Evolutionary conservation across 2,329 filamentous ascomycete species (phyloP), one percentile per base, ranked within the genome.

Genomic region (Cladosporium velox): DNA sequence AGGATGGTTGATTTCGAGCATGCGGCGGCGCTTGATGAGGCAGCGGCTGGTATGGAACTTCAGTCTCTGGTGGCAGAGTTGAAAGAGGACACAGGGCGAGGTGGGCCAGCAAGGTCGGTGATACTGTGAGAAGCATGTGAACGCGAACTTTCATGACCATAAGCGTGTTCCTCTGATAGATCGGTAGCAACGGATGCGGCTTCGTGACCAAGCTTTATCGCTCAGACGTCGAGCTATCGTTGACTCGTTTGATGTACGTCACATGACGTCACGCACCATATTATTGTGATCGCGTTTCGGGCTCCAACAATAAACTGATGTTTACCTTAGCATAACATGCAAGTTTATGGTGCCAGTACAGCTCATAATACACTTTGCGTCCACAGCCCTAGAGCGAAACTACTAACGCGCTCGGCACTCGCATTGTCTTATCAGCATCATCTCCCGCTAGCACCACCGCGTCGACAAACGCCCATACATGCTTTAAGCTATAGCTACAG

Each of bases 1-100:
- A 51, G 24, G 8, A 61, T 69, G 59, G 55, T 69, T 30, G 67
- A 67, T 41, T 66, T 69, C 28, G 67, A 66, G 57, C 67, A 66
- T 60, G 47, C 54, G 2, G 18, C 38, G 14, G 59, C 47, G 10
- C 47, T 51, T 21, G 47, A 51, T 26, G 47, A 51, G 47, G 47
- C 11, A n/a, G 21, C 38, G 24, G 38, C 57, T 14, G 26, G 26
- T 11, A 32, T 18, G 35, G 58, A 60, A n/a, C 18, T 60, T 38
- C 35, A 60, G 58, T 60, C 58, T 52, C 26, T 52, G 24, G 49
- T 8, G 21, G 14, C 49, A 28, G 49, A 26, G 24, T 52, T 52
- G 24, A 6, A 18, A 14, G 21, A 28, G 24, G 24, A 15, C 12
- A 28, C 49, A 44, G 18, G 38, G 38, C 18, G 38, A 18, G 18